Evolutionary conservation across 352 stramenopile species (phyloP), one percentile per base, ranked within the genome.

Genomic region (Achlya hypogyna): DNA sequence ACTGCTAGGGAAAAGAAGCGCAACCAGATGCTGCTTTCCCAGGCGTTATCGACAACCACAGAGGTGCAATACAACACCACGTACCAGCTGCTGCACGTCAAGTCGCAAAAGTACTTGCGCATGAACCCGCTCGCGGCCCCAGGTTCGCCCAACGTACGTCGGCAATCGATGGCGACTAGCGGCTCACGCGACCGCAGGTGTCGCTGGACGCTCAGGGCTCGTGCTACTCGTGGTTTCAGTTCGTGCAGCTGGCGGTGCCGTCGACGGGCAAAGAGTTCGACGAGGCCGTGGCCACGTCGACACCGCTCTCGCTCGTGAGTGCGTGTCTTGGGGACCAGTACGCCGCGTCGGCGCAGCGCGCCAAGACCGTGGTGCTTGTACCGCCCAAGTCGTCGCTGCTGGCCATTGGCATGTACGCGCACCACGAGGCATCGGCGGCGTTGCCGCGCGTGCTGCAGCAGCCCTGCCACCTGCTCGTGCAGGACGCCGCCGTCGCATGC

Each of bases 21-120:
- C 20, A 67, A 67, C 25, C 5, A 6, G 20, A 28, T 25, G 2
- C 40, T 58, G 20, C 32, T 67, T n/a, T 18, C 29, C 20, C 40
- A 59, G 31, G 42, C 28, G 22, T 28, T 45, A 18, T 31, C 22
- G 5, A 34, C 45, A 23, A 67, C 51, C 12, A 38, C 40, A 5
- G 25, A 58, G 16, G 42, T 67, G 14, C 14, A 42, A 12, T 42
- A 25, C 16, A 49, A 67, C 42, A 67, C 60, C 4, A 58, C 51
- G 25, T 32, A 58, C n/a, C 60, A 67, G 34, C 60, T 67, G 3
- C 43, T 59, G 25, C 60, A 67, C 32, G 42, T 67, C 42, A 67
- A 67, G 27, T 67, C 60, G n/a, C 60, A 67, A 49, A 51, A 67
- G 47, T 67, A 67, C 42, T 40, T 67, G n/a, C 38, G 60, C 6